phyloP scores from a whole-genome alignment of 2,329 filamentous ascomycete species.

The Gliomastix tumulicola region DNA sequence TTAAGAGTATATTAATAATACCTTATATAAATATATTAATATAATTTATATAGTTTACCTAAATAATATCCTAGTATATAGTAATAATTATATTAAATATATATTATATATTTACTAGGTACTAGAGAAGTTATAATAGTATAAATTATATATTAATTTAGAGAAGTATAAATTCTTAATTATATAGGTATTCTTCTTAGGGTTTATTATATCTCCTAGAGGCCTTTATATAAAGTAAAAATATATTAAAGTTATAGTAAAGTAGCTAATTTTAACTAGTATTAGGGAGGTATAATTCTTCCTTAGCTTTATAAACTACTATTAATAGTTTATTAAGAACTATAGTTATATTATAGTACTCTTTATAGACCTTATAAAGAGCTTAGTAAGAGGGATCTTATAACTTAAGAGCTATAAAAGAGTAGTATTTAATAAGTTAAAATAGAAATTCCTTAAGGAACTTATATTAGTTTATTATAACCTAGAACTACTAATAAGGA shows the following conservation, averaged over 20 bases:
- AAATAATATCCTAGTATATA: slow-evolving; percentile 5
- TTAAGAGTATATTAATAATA: slow-evolving; percentile 4
- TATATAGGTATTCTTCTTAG: slow-evolving; percentile 1
- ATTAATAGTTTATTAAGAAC: slow-evolving; percentile 1
- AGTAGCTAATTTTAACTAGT: slow-evolving; percentile 6
- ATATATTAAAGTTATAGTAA: slow-evolving; percentile 4
- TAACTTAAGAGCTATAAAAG: slow-evolving; percentile 10
- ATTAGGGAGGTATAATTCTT: slow-evolving; percentile 5
- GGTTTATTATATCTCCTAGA: slow-evolving; percentile 1
- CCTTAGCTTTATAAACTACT: slow-evolving; percentile 2
- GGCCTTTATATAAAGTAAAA: slow-evolving; percentile 3
- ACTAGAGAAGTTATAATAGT: neutral
- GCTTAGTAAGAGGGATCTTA: slow-evolving; percentile 2
- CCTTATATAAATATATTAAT: slow-evolving; percentile 4
- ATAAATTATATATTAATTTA: slow-evolving; percentile 1
- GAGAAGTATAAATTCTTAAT: slow-evolving; percentile 1
- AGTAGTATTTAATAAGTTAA: slow-evolving; percentile 1
- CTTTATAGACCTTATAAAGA: slow-evolving; percentile 1
- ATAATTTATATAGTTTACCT: slow-evolving; percentile 3
- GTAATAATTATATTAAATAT: slow-evolving; percentile 5
- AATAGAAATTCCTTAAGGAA: slow-evolving; percentile 1
- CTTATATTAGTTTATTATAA: slow-evolving; percentile 1
- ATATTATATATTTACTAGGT: slow-evolving; percentile 3
- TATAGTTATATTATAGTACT: neutral
- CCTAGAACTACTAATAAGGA: slow-evolving; percentile 2